Evolutionary conservation across 192 early-diverging fungal species (phyloP), one percentile per base, ranked within the genome.

Genomic region (Bifiguratus adelaidae): DNA sequence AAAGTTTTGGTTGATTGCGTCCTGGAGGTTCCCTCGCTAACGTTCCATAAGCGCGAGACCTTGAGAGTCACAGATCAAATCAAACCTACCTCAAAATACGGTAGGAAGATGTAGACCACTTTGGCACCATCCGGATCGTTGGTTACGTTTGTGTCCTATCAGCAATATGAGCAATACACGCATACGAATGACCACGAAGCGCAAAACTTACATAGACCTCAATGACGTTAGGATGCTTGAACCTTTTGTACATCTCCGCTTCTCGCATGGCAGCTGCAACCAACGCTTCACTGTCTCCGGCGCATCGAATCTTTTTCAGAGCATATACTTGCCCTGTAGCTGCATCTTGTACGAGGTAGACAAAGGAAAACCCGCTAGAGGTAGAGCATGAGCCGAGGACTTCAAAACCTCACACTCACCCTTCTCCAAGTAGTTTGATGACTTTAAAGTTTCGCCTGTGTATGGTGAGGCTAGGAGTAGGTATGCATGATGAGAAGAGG

Each of bases 31-130:
- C 16, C 77, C 79, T 27, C 56, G 59, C 40, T 59, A 33, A 9
- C 21, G 7, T 8, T 42, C 9, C 41, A 42, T n/a, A 7, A 42
- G 9, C 8, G 11, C 7, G 7, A 42, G 19, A 9, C 7, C 9
- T 42, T 9, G 3, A 48, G 3, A n/a, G 1, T n/a, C 21, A 36
- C 33, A 48, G 3, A 37, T 4, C 20, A 41, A 3, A 6, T 9
- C n/a, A 22, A 16, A 27, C 34, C 3, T 52, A 70, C 67, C 49
- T 74, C 70, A 50, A 77, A 83, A 32, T 82, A 73, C 7, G 82
- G 85, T 40, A 88, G 63, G 49, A 84, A 78, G 42, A 88, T 88
- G 38, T 79, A 80, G 1, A 80, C 79, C 3, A 68, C 52, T 46
- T 68, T 70, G 23, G 52, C 56, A 2, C 60, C 51, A 52, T 76